Evolutionary conservation across 2,329 filamentous ascomycete genomes (phyloP).

Genomic region (Aspergillus pseudoterreus): DNA sequence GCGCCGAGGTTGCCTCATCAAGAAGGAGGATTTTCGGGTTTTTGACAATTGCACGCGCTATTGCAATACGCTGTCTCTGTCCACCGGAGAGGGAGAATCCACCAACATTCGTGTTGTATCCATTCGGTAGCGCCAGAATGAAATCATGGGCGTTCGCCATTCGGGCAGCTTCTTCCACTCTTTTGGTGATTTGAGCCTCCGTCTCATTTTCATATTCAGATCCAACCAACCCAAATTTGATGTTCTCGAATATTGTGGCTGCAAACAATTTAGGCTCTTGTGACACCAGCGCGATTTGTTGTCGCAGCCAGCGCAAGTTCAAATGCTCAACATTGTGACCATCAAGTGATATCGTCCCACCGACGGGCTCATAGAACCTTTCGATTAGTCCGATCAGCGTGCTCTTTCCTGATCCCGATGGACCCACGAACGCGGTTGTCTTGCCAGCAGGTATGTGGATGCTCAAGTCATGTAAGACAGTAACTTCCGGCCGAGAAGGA

Average conservation of each 20-base stretch:
- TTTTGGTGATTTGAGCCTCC: not conserved
- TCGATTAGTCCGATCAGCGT: constrained; percentile 51
- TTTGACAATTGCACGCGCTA: constrained; percentile 73
- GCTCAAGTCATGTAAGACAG: constrained; percentile 42
- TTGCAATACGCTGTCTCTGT: constrained; percentile 79
- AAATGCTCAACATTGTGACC: constrained; percentile 69
- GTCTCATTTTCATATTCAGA: constrained; percentile 57
- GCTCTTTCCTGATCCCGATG: constrained; percentile 43
- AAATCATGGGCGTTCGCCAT: constrained; percentile 70
- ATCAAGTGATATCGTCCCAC: constrained; percentile 58
- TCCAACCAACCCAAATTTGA: constrained; percentile 56
- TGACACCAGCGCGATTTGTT: constrained; percentile 72
- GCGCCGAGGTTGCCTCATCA: constrained; percentile 81
- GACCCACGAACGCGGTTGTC: constrained; percentile 56
- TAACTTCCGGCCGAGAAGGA: constrained; percentile 42
- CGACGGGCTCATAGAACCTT: constrained; percentile 55
- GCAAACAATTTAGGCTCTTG: constrained; percentile 83
- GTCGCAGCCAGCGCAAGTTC: constrained; percentile 58
- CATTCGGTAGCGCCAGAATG: constrained; percentile 67
- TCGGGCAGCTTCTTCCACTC: constrained; percentile 16
- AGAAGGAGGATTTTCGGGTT: constrained; percentile 79
- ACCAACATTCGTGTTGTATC: constrained; percentile 16
- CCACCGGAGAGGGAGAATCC: constrained; percentile 13
- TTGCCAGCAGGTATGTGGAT: constrained; percentile 46
- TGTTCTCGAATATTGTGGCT: constrained; percentile 79